phyloP scores from a whole-genome alignment of 805 yeast genomes.

The Nakazawaea holstii region DNA sequence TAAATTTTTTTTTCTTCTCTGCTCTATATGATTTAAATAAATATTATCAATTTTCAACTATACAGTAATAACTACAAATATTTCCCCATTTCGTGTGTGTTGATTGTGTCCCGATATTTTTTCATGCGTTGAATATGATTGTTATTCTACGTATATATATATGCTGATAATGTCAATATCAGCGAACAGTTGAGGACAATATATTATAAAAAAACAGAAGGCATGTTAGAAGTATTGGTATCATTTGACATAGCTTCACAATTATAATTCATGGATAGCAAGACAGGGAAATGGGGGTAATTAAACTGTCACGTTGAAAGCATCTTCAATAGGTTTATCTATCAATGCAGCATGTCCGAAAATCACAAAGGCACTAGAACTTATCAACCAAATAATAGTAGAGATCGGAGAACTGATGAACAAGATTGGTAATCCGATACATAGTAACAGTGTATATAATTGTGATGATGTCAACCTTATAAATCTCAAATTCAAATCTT shows the following conservation, averaged over 20 bases:
- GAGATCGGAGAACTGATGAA: conserved; percentile 45
- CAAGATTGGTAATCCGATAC: conserved; percentile 46
- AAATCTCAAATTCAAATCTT: conserved; percentile 69
- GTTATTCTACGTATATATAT: too few species aligned
- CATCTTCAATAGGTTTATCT: conserved; percentile 94
- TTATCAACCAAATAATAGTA: conserved; percentile 87
- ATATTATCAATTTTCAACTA: not conserved
- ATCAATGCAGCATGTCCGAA: conserved; percentile 83
- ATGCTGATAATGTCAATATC: too few species aligned
- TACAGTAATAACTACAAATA: too few species aligned
- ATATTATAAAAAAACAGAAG: too few species aligned
- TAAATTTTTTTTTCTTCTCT: not conserved
- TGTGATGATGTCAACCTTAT: conserved; percentile 71
- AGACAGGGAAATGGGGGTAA: not conserved
- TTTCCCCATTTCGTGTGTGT: too few species aligned
- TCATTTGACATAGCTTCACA: too few species aligned
- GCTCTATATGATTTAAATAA: too few species aligned
- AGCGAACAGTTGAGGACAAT: too few species aligned
- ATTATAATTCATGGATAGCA: not conserved
- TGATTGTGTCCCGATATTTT: too few species aligned
- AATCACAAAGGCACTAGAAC: conserved; percentile 75
- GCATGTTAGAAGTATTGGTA: too few species aligned
- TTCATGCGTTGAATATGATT: too few species aligned
- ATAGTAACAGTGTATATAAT: conserved; percentile 75
- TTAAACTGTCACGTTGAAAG: conserved; percentile 68